These are phyloP conservation scores for Lepiota brunneoincarnata DNA, from an alignment of 768 basidiomycete genomes.

Conservation along the genomic window DNA sequence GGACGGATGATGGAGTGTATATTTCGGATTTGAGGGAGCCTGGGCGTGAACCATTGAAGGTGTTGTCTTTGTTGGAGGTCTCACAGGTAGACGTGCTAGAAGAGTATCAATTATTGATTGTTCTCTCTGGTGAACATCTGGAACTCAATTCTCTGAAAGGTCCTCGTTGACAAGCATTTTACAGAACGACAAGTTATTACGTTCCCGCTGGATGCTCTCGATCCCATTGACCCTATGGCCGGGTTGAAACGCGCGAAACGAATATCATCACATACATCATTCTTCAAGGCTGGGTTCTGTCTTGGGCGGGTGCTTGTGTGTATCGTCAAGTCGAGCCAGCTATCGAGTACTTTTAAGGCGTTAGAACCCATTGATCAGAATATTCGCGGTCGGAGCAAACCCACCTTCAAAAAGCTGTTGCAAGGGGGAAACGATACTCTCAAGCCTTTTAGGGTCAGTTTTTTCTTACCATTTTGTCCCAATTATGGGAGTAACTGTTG, in stretches of 20 bases:
- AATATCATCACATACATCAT: conserved; percentile 93
- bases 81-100: conserved; percentile 95
- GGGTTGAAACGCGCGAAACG: conserved; percentile 93
- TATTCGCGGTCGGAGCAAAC: conserved; percentile 73
- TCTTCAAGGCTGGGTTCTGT: conserved; percentile 96
- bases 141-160: neutral
- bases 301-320: conserved; percentile 90
- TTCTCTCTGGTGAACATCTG: conserved; percentile 80
- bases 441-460: conserved; percentile 78
- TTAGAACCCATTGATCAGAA: conserved; percentile 95
- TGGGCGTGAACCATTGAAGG: conserved; percentile 82
- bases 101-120: conserved; percentile 92
- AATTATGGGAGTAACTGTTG: conserved; percentile 2
- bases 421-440: conserved; percentile 96
- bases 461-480: neutral
- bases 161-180: neutral
- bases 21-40: conserved; percentile 81
- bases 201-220: conserved; percentile 91
- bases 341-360: conserved; percentile 97
- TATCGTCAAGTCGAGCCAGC: conserved; percentile 91
- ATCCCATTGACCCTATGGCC: conserved; percentile 85
- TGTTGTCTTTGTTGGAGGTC: conserved; percentile 85
- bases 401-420: conserved; percentile 91
- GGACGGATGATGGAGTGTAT: conserved; percentile 97
- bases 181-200: conserved; percentile 94